Conservation (phyloP, 2,329 filamentous ascomycete species). For the Penicillium sp. region DNA sequence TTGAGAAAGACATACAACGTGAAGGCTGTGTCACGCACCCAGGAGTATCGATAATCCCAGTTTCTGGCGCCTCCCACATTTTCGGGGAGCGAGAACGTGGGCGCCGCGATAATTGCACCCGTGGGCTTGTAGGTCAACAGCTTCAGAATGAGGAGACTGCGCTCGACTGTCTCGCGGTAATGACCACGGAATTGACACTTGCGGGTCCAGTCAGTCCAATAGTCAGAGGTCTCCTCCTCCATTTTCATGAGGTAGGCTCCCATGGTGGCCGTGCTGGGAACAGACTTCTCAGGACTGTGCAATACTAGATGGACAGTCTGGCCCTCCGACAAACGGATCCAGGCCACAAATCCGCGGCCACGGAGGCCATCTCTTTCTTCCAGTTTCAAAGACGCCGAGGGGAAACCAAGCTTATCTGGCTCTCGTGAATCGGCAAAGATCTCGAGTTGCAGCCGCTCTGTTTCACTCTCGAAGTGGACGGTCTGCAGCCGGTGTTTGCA, state of each 20-base stretch:
- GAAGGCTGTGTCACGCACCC: constrained; percentile 75
- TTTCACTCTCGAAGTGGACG: constrained; percentile 60
- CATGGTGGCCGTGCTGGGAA: constrained; percentile 59
- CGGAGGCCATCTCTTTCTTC: constrained; percentile 52
- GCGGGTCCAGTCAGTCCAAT: constrained; percentile 71
- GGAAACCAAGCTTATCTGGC: constrained; percentile 43
- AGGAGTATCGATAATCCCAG: constrained; percentile 59
- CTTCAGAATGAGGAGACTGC: constrained; percentile 72
- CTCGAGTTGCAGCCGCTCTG: constrained; percentile 63
- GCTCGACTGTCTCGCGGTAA: constrained; percentile 68
- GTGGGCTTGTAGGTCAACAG: constrained; percentile 75
- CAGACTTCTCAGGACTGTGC: constrained; percentile 58
- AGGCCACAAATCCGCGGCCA: constrained; percentile 62
- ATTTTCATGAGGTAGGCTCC: constrained; percentile 57
- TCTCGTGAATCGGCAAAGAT: constrained; percentile 63
- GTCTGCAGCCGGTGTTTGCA: constrained; percentile 52
- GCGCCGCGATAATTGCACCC: constrained; percentile 71
- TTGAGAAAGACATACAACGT: constrained; percentile 73
- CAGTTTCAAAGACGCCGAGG: constrained; percentile 56
- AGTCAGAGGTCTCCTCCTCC: constrained; percentile 67
- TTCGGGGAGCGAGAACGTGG: constrained; percentile 74
- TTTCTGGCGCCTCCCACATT: constrained; percentile 64
- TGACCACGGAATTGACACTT: constrained; percentile 68
- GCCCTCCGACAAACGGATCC: constrained; percentile 60
- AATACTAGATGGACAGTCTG: constrained; percentile 68